phyloP scores from a whole-genome alignment of 805 yeast genomes.

The Brettanomyces nanus region DNA sequence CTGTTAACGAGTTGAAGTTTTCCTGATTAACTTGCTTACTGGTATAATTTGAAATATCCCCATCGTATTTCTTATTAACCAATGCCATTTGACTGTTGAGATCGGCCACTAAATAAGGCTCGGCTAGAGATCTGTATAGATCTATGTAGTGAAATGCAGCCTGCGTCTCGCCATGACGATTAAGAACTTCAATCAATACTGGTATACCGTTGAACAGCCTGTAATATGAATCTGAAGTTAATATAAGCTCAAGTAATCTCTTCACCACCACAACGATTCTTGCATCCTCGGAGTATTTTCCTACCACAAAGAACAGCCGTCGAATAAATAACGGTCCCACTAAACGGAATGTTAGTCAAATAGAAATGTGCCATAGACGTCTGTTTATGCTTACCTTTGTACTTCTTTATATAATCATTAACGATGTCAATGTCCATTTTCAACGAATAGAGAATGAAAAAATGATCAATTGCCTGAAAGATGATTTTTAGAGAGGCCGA shows the following conservation, averaged over 20 bases:
- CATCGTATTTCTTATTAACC: constrained; percentile 1
- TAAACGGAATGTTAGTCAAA: constrained; percentile 6
- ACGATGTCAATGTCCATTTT: constrained; percentile 1
- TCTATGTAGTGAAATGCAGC: not conserved
- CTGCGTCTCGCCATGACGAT: not conserved
- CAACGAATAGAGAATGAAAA: too few relatives aligned
- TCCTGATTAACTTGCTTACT: not conserved
- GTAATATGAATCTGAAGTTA: constrained; percentile 9
- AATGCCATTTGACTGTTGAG: constrained; percentile 1
- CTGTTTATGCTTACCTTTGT: not conserved
- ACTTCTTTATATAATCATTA: not conserved
- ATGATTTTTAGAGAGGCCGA: too few relatives aligned
- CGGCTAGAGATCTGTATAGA: constrained; percentile 2
- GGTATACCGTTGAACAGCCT: constrained; percentile 11
- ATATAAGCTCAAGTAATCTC: constrained; percentile 10
- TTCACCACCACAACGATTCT: constrained; percentile 3
- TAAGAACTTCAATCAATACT: constrained; percentile 7
- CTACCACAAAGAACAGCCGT: constrained; percentile 13
- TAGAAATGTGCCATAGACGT: not conserved
- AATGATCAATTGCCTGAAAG: too few relatives aligned
- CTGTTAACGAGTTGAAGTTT: constrained; percentile 8
- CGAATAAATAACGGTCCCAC: constrained; percentile 15
- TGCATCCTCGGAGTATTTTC: constrained; percentile 7
- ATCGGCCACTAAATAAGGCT: constrained; percentile 1
- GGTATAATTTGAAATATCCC: not conserved